Evolutionary conservation across 2,329 filamentous ascomycete genomes (phyloP), one percentile per base, ranked within the genome.

Genomic region (Fusarium sp.): DNA sequence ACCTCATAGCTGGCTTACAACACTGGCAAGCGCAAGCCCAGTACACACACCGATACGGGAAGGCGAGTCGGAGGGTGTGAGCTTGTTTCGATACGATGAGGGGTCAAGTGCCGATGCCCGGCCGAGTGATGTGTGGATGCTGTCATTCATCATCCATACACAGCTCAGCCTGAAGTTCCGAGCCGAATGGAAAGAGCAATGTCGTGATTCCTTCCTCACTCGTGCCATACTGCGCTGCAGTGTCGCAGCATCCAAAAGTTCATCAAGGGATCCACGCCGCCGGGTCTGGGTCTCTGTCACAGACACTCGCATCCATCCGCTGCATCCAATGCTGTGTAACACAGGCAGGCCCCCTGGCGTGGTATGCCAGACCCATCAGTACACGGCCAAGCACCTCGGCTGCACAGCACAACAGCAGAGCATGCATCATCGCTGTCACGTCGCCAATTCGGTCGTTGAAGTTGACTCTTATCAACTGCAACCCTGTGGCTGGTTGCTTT

Each of bases 401-500:
- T 36, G 56, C 33, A 38, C 54, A 36, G 54, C 33, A 38, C 56
- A 38, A 40, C 56, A 58, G 14, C 35, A 58, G 14, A 40, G 14
- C 35, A 38, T 36, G 33, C 56, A 58, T 58, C 56, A 58, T 58
- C 54, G 22, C 8, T n/a, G 22, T 18, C 22, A 27, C 35, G 7
- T 20, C 22, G 11, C 25, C 36, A 38, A 59, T 27, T 40, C 57
- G 22, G 36, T 38, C 36, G 57, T 59, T 29, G 36, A 40, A 42
- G 57, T 42, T 47, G 38, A 29, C 27, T 45, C 58, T 45, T 61
- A 61, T 45, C 38, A 61, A 42, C 38, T 61, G 29, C 27, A 47
- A 61, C 58, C 38, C 22, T 47, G 58, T 61, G 58, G 58, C 58
- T 33, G 58, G 25, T 45, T 42, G 38, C 58, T 33, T 47, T 59